A percentile compares a stretch with the other conserved stretches of the same genome.
Evolutionary conservation across 2,329 filamentous ascomycete species (phyloP).

Genomic region (Talaromyces verruculosus): DNA sequence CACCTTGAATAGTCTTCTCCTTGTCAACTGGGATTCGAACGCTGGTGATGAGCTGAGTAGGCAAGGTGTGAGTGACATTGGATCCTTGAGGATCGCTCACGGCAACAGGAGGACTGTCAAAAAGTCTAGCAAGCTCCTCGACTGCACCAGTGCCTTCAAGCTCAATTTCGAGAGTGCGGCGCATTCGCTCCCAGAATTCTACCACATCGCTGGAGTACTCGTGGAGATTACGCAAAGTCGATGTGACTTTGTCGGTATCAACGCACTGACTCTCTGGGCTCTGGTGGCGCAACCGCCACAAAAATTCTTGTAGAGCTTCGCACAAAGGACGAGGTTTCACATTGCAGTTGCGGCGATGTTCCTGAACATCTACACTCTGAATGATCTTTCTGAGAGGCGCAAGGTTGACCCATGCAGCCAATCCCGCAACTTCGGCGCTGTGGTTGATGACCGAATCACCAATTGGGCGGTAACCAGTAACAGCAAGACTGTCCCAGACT

Average conservation of each 20-base stretch:
- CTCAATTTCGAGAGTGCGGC: slow-evolving; percentile 54
- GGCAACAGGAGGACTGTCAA: slow-evolving; percentile 43
- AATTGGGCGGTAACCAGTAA: slow-evolving; percentile 58
- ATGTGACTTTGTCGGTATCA: slow-evolving; percentile 44
- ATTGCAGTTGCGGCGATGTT: slow-evolving; percentile 48
- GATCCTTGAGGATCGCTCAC: slow-evolving; percentile 31
- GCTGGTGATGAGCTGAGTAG: slow-evolving; percentile 40
- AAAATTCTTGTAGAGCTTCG: slow-evolving; percentile 52
- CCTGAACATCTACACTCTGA: slow-evolving; percentile 50
- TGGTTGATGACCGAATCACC: slow-evolving; percentile 48
- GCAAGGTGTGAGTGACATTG: slow-evolving; percentile 34
- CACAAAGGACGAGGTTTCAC: slow-evolving; percentile 53
- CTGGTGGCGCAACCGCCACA: slow-evolving; percentile 52
- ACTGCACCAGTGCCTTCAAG: slow-evolving; percentile 47
- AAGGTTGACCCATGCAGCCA: slow-evolving; percentile 60
- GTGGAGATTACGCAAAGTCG: slow-evolving; percentile 41
- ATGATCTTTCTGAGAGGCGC: slow-evolving; percentile 60
- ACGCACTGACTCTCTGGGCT: slow-evolving; percentile 42
- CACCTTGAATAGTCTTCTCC: slow-evolving; percentile 39
- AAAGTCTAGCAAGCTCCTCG: slow-evolving; percentile 47
- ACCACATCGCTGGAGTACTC: slow-evolving; percentile 54
- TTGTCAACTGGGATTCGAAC: slow-evolving; percentile 42
- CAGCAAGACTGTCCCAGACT: slow-evolving; percentile 56
- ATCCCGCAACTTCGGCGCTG: slow-evolving; percentile 52
- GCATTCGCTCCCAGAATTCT: slow-evolving; percentile 57